These are phyloP conservation scores for Brassica juncea DNA, from an alignment of 345 rosid genomes.

Conservation along the genomic window DNA sequence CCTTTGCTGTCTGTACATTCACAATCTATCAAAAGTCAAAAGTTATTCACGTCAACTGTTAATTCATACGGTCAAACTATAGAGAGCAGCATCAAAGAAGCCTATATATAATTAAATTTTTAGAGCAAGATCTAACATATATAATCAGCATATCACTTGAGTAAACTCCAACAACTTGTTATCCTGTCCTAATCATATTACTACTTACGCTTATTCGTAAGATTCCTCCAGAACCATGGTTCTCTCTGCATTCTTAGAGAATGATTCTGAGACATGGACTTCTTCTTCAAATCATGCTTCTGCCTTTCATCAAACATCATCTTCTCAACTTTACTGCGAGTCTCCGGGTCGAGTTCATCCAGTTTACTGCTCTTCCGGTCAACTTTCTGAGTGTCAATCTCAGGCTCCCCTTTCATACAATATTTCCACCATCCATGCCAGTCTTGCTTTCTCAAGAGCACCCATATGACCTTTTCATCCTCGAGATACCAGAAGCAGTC, in stretches of 20 bases:
- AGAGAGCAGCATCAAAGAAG: background rate
- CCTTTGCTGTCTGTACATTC: background rate
- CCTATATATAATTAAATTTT: background rate
- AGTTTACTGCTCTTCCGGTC: constrained; percentile 86
- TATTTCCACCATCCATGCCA: constrained; percentile 91
- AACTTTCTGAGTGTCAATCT: constrained; percentile 81
- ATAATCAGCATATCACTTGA: background rate
- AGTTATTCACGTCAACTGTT: background rate
- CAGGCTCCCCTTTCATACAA: constrained; percentile 36
- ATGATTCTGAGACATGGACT: background rate
- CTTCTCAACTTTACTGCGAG: constrained; percentile 76
- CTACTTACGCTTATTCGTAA: background rate
- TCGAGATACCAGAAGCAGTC: constrained; percentile 88
- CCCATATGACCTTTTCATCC: constrained; percentile 33
- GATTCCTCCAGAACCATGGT: background rate
- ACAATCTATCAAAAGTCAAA: background rate
- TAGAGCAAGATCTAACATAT: background rate
- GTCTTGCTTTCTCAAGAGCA: constrained; percentile 81
- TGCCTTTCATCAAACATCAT: constrained; percentile 44
- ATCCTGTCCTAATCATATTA: background rate
- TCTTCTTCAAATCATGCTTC: constrained; percentile 40
- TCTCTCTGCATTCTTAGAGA: background rate
- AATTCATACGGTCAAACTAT: background rate
- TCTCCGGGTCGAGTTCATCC: constrained; percentile 79
- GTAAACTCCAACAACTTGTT: background rate